Base-by-base conservation (phyloP, 106 monocot species). In the Dioscorea alata region DNA sequence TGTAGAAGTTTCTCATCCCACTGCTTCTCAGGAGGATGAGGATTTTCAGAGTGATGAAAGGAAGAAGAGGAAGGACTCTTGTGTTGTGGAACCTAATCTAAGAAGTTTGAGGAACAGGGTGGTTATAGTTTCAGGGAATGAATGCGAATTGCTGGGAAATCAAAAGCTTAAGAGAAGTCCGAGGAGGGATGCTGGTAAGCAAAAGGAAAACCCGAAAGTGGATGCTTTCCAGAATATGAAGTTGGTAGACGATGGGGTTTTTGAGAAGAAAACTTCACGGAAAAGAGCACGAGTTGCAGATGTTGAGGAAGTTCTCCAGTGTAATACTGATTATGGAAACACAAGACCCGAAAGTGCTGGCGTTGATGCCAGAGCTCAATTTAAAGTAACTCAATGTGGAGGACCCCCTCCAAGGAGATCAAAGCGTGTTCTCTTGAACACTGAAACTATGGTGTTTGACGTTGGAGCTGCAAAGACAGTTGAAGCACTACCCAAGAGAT, bases 91-190 rank as follows among this genome's bases (percentile, higher is more conserved):
- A 42, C 23, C 65, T 7, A 12, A 14, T 7, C 56, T 50, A 2
- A 66, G 75, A 71, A n/a, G 75, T 22, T 60, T 71, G 70, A 80
- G 75, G 63, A 73, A 69, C 56, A 69, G 79, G 34, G 57, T 59
- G 4, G 63, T 74, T 15, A 28, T 20, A 10, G 58, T 64, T 31
- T 18, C 23, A 19, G 61, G 69, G 53, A 51, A 48, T 12, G 24
- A 33, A 33, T 1, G 49, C 13, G 4, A 8, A n/a, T 15, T 13
- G 42, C 17, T 56, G 33, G 13, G 56, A 57, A 13, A 49, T 18
- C 23, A 35, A 3, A 22, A 35, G 34, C 68, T 32, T 15, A 63
- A 49, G 9, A 76, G 32, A 57, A 33, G 12, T 33, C 48, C 18
- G 10, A 50, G 4, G 14, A n/a, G 4, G n/a, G 56, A 69, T 54